Evolutionary conservation across 2,329 filamentous ascomycete species (phyloP), one percentile per base, ranked within the genome.

Genomic region (Microsporum ferrugineum): DNA sequence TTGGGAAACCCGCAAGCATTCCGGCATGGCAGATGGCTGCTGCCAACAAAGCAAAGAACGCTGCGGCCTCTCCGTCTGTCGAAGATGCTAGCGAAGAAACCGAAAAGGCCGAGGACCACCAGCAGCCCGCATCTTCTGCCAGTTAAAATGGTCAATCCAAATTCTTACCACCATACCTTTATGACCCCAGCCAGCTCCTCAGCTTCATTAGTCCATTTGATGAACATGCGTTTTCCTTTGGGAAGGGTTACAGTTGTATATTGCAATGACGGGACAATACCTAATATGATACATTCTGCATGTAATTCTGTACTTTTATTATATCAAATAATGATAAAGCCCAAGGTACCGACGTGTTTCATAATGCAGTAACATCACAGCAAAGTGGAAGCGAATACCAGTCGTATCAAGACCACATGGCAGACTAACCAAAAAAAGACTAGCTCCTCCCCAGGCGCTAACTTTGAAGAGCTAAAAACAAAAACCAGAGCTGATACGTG

Each of bases 21-120:
- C 88, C 88, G 3, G 83, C 87, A 3, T 91, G 88, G 88, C 88
- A 91, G 75, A 82, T 89, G 80, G 86, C 87, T 56, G 84, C 85
- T 70, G 79, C 84, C 36, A 84, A 81, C 68, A 83, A 72, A 60
- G 69, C 72, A 38, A 76, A 75, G 68, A 68, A 64, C 61, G 66
- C 68, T 3, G 68, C 72, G 34, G 65, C 72, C 7, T 66, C 66
- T 14, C 62, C 66, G 60, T 63, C 66, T 61, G 57, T 63, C 62
- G 53, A 68, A 59, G 53, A 67, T 17, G 61, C 65, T 17, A 66
- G 55, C 45, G 67, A 68, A 53, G 64, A 64, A 39, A 60, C 68
- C 33, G 55, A 57, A 29, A 43, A 57, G 39, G 55, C 39, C 2
- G 55, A 33, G n/a, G 36, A 29, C 29, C 31, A 27, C 27, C 55